Percentiles rank a stretch among this genome's conserved stretches.
Evolutionary conservation across 345 rosid species (phyloP).

Genomic region (Arabidopsis thaliana): DNA sequence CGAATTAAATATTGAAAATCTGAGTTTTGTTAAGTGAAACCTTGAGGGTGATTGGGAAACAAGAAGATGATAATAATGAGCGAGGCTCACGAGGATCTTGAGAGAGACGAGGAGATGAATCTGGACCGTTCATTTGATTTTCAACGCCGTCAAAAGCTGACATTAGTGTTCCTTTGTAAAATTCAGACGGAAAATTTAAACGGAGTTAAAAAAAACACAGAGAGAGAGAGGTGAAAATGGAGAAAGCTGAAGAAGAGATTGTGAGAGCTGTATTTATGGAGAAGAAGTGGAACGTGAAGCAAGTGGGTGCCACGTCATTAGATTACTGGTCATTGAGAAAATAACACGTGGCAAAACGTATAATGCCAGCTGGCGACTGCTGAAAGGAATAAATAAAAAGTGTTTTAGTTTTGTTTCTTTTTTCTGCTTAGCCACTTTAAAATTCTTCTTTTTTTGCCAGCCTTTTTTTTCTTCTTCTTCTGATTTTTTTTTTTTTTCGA

Average conservation of each 20-base stretch:
- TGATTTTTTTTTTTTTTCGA: slow-evolving; percentile 21
- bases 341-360: slow-evolving; percentile 56
- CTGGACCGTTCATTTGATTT: slow-evolving; percentile 47
- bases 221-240: neutral
- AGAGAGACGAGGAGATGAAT: slow-evolving; percentile 45
- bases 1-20: neutral
- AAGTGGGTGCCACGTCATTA: slow-evolving; percentile 68
- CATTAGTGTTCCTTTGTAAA: slow-evolving; percentile 40
- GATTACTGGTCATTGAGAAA: slow-evolving; percentile 35
- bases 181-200: neutral
- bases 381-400: neutral
- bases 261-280: slow-evolving; percentile 52
- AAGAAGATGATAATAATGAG: slow-evolving; percentile 58
- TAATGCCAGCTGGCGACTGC: slow-evolving; percentile 51
- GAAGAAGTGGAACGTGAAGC: slow-evolving; percentile 24
- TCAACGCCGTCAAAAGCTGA: slow-evolving; percentile 45
- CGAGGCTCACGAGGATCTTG: slow-evolving; percentile 52
- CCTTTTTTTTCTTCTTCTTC: neutral
- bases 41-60: slow-evolving; percentile 82
- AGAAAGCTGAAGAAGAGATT: slow-evolving; percentile 20
- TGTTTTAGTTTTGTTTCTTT: neutral
- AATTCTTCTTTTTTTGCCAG: neutral
- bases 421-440: slow-evolving; percentile 13
- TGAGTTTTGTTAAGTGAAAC: slow-evolving; percentile 42
- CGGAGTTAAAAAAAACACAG: slow-evolving; percentile 1